Evolutionary conservation across 495 filamentous ascomycete species (phyloP).

Genomic region (Aspergillus taichungensis): DNA sequence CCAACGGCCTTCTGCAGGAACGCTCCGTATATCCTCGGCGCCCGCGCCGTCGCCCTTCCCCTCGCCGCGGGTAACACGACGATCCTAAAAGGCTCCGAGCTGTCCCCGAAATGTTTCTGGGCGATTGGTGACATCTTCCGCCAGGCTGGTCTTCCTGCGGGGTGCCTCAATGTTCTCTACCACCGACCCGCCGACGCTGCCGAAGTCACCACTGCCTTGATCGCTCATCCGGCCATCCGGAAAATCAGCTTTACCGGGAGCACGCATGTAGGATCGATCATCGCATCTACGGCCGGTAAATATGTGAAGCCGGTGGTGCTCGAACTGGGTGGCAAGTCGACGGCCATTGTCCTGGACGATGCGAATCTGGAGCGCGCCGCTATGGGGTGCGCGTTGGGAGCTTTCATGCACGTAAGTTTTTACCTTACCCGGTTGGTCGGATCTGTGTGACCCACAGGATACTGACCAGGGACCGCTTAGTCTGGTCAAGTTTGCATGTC

Average conservation of each 20-base stretch:
- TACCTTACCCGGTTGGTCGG: neutral
- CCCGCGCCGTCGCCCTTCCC: conserved; percentile 62
- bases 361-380: conserved; percentile 50
- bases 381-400: conserved; percentile 38
- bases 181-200: conserved; percentile 45
- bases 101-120: conserved; percentile 67
- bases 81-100: conserved; percentile 70
- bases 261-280: conserved; percentile 45
- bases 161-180: conserved; percentile 48
- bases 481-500: conserved; percentile 88
- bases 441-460: neutral
- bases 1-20: conserved; percentile 38
- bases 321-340: conserved; percentile 55
- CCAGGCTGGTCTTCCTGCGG: conserved; percentile 61
- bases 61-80: conserved; percentile 74
- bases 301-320: conserved; percentile 52
- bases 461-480: conserved; percentile 18
- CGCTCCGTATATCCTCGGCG: conserved; percentile 53
- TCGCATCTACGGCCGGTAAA: conserved; percentile 46
- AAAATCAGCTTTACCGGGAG: conserved; percentile 59
- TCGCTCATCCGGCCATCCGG: conserved; percentile 47
- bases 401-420: conserved; percentile 43
- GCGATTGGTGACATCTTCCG: conserved; percentile 59
- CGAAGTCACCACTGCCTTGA: conserved; percentile 46
- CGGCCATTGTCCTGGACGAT: conserved; percentile 50